These are phyloP conservation scores for Fusarium nanum DNA, from an alignment of 2,329 filamentous ascomycete genomes.

Conservation along the genomic window DNA sequence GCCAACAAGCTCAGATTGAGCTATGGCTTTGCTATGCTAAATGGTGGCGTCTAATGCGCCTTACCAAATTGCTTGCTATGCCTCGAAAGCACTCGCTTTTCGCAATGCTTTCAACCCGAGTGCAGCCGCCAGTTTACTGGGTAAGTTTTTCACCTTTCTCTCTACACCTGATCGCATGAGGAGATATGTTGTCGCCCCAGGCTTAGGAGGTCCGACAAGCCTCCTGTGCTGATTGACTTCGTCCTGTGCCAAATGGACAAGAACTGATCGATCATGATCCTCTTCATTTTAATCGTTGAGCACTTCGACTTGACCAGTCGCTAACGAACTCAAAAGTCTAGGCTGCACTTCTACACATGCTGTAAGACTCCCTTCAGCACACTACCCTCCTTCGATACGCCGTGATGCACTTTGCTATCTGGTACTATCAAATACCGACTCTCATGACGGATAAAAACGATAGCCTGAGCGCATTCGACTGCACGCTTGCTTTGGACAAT, in stretches of 20 bases:
- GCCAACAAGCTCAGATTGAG: slow-evolving; percentile 1
- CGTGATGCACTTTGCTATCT: slow-evolving; percentile 55
- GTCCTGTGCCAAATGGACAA: slow-evolving; percentile 69
- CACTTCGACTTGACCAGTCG: slow-evolving; percentile 1
- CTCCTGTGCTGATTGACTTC: slow-evolving; percentile 61
- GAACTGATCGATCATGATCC: slow-evolving; percentile 54
- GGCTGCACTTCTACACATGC: background rate
- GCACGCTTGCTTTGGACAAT: slow-evolving; percentile 6
- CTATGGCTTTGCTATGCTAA: background rate
- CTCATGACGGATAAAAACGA: slow-evolving; percentile 54
- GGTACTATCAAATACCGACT: slow-evolving; percentile 62
- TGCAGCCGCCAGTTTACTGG: slow-evolving; percentile 16
- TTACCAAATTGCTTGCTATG: slow-evolving; percentile 19
- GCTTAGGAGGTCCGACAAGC: slow-evolving; percentile 61
- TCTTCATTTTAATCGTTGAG: slow-evolving; percentile 20
- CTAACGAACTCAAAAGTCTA: slow-evolving; percentile 44
- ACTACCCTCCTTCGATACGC: slow-evolving; percentile 30
- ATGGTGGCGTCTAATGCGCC: background rate
- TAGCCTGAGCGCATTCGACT: slow-evolving; percentile 46
- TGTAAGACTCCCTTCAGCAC: slow-evolving; percentile 28
- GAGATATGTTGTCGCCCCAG: slow-evolving; percentile 63
- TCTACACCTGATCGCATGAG: slow-evolving; percentile 51
- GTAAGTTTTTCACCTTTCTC: slow-evolving; percentile 34
- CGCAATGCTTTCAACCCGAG: background rate
- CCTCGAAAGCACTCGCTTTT: slow-evolving; percentile 2